Evolutionary conservation across 306 rosid genomes (phyloP), one percentile per base, ranked within the genome.

Genomic region (Vigna nakashimae): DNA sequence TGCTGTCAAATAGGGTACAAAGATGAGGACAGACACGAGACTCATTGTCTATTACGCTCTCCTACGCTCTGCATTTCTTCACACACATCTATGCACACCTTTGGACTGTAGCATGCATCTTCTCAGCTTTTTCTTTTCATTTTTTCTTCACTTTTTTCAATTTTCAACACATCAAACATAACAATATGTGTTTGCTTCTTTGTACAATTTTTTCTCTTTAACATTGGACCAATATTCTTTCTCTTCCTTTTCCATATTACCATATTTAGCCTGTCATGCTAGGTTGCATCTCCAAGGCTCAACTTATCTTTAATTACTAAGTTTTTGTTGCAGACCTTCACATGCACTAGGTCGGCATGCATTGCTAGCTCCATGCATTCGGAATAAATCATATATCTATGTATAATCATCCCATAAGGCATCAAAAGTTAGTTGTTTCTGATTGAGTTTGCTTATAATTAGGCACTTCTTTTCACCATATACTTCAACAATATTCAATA

Each of bases 1-100:
- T 82, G 86, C 86, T 79, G 79, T 57, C 73, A 74, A 63, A 56
- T 48, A 45, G 85, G 84, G 59, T 66, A 69, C 86, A 76, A 67
- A 68, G 72, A 45, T 57, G 84, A 72, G 18, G 74, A 73, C 40
- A 32, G 57, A 66, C 71, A 67, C 45, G 3, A 20, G 59, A 66
- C 48, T 49, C 30, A 45, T 65, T 69, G 73, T 49, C 60, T 49
- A 13, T 57, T 60, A 40, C 7, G 7, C 69, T 64, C 49, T 63
- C 7, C 20, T 4, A 12, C 52, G 3, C 53, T 79, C 74, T 80
- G 43, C 13, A 12, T 15, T 55, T 24, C 18, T 53, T 43, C 65
- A 66, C 69, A 45, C 38, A 32, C 34, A 73, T 68, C 65, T 60
- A 49, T 45, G 50, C 46, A 74, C 32, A 72, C 2, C 51, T 67